These are phyloP conservation scores for Rhododendron simsii DNA, from an alignment of 148 eudicot genomes.

Conservation along the genomic window DNA sequence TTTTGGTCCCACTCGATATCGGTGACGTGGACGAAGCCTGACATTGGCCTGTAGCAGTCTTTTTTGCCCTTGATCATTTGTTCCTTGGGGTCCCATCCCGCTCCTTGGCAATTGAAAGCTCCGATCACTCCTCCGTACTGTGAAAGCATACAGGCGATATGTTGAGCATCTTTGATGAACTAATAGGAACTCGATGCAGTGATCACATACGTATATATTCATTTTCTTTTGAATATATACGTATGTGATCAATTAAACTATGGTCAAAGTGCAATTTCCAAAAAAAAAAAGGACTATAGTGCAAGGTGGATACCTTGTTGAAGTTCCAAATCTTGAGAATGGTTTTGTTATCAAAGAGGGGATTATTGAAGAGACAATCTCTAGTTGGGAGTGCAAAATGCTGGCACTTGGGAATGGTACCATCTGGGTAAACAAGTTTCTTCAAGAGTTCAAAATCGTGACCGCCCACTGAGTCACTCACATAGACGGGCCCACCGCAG, in stretches of 20 bases:
- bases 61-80: constrained; percentile 51
- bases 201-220: too few species aligned
- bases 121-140: constrained; percentile 66
- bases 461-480: constrained; percentile 52
- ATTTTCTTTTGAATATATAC: too few species aligned
- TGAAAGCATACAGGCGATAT: background rate
- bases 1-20: constrained; percentile 66
- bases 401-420: constrained; percentile 54
- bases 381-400: constrained; percentile 61
- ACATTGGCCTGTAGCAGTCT: constrained; percentile 50
- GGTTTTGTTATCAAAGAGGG: constrained; percentile 47
- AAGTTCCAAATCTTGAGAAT: constrained; percentile 66
- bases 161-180: background rate
- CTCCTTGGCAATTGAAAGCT: constrained; percentile 74
- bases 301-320: constrained; percentile 32
- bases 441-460: constrained; percentile 57
- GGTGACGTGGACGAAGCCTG: constrained; percentile 32
- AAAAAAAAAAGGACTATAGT: background rate
- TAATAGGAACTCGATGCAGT: too few species aligned
- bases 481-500: constrained; percentile 63
- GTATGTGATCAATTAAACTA: background rate
- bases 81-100: constrained; percentile 58
- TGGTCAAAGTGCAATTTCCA: background rate
- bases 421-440: constrained; percentile 54
- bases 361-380: constrained; percentile 60